Evolutionary conservation across 805 yeast genomes (phyloP).

Genomic region (Zygoascus flipseniorum): DNA sequence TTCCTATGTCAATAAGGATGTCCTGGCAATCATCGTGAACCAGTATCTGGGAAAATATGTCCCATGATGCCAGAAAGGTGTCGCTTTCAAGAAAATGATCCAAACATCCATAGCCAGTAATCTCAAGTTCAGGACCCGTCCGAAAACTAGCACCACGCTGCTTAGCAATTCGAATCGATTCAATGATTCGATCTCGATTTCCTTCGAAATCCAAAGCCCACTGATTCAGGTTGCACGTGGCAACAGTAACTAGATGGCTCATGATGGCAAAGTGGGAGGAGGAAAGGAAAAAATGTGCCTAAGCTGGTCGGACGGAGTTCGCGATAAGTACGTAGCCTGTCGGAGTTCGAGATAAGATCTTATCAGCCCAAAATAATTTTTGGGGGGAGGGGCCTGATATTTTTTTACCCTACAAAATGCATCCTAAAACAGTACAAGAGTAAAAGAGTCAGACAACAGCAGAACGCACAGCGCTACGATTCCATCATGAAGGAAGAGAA

Average conservation of each 20-base stretch:
- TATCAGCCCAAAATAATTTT: too few species aligned
- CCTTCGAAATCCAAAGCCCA: constrained; percentile 99
- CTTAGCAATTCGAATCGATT: constrained; percentile 74
- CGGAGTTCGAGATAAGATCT: too few species aligned
- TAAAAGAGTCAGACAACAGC: background rate
- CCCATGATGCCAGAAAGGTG: constrained; percentile 87
- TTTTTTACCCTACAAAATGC: too few species aligned
- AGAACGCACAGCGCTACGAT: background rate
- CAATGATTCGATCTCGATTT: constrained; percentile 81
- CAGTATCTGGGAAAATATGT: constrained; percentile 75
- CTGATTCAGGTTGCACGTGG: constrained; percentile 93
- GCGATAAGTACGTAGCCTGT: too few species aligned
- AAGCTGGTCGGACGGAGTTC: too few species aligned
- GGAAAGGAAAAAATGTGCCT: background rate
- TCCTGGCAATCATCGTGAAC: constrained; percentile 59
- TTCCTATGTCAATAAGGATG: constrained; percentile 82
- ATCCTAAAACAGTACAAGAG: background rate
- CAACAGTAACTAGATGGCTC: constrained; percentile 83
- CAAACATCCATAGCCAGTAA: constrained; percentile 65
- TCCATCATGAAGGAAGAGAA: background rate
- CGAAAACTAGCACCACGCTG: constrained; percentile 65
- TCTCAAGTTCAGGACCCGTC: constrained; percentile 95
- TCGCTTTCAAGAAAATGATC: constrained; percentile 94
- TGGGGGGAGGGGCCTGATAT: too few species aligned
- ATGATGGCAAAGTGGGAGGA: constrained; percentile 30